Conservation (phyloP, 345 rosid species). For the Combretum micranthum region DNA sequence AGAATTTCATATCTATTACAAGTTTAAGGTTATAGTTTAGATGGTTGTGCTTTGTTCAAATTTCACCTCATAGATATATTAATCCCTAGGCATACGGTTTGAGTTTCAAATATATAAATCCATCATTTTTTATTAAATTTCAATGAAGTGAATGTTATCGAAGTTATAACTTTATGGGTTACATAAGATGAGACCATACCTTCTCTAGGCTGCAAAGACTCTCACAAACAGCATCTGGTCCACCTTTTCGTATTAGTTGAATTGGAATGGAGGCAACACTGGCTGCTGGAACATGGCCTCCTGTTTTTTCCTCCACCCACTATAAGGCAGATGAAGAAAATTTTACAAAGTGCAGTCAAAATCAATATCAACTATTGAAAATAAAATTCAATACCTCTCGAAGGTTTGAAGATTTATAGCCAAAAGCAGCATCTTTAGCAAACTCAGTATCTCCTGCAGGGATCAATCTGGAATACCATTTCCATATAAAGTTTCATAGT, state of each 20-base stretch:
- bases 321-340: constrained; percentile 19
- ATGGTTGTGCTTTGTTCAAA: no score
- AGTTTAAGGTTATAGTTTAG: no score
- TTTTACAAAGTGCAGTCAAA: constrained; percentile 1
- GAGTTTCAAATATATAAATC: no score
- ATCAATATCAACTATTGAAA: constrained; percentile 3
- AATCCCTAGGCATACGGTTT: no score
- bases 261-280: constrained; percentile 72
- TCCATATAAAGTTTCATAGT: background rate
- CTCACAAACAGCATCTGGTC: constrained; percentile 86
- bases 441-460: constrained; percentile 98
- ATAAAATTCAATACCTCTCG: constrained; percentile 41
- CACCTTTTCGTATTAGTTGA: constrained; percentile 76
- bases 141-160: no score
- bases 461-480: constrained; percentile 48
- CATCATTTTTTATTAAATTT: no score
- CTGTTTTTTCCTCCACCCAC: constrained; percentile 98
- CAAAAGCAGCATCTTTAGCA: constrained; percentile 93
- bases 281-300: constrained; percentile 55
- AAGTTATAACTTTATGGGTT: background rate
- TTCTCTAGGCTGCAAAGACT: constrained; percentile 63
- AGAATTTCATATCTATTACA: no score
- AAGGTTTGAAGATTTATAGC: constrained; percentile 86
- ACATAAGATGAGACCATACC: constrained; percentile 31
- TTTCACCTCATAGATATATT: no score